Conservation (phyloP, 495 filamentous ascomycete species). For the Hypoxylon fuscum region DNA sequence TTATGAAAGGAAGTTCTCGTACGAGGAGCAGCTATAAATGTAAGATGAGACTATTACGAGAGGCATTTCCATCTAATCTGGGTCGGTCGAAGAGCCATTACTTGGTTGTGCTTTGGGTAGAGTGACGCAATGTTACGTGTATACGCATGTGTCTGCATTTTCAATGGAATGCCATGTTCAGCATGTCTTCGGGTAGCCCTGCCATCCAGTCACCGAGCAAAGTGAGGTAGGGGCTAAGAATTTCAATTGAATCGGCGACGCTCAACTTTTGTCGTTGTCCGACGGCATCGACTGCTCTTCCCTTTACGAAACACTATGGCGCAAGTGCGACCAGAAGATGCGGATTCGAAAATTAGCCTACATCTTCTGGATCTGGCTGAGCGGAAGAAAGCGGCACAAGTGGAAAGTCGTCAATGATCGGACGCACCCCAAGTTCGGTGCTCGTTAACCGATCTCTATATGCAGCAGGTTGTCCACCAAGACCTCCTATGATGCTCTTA, state of each 20-base stretch:
- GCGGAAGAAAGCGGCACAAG: not conserved
- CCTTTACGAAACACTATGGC: conserved; percentile 2
- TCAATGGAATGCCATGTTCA: not conserved
- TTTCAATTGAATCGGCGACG: not conserved
- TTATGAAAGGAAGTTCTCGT: conserved; percentile 1
- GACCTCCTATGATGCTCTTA: conserved; percentile 1
- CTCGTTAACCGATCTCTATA: conserved; percentile 5
- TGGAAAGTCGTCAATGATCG: not conserved
- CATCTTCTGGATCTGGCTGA: not conserved
- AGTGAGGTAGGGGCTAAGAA: not conserved
- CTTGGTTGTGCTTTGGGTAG: conserved; percentile 6
- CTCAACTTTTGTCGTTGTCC: not conserved
- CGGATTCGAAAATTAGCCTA: conserved; percentile 4
- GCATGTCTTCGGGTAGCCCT: not conserved
- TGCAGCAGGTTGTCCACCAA: conserved; percentile 13
- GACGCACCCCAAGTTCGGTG: conserved; percentile 3
- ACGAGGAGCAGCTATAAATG: not conserved
- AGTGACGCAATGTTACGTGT: not conserved
- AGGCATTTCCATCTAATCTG: not conserved
- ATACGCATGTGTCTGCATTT: not conserved
- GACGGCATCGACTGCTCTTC: not conserved
- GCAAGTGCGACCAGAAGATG: conserved; percentile 2
- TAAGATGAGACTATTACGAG: not conserved
- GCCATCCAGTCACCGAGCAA: not conserved
- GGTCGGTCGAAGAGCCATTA: not conserved